Evolutionary conservation across 2,329 filamentous ascomycete species (phyloP), one percentile per base, ranked within the genome.

Genomic region (Sarocladium kiliense): DNA sequence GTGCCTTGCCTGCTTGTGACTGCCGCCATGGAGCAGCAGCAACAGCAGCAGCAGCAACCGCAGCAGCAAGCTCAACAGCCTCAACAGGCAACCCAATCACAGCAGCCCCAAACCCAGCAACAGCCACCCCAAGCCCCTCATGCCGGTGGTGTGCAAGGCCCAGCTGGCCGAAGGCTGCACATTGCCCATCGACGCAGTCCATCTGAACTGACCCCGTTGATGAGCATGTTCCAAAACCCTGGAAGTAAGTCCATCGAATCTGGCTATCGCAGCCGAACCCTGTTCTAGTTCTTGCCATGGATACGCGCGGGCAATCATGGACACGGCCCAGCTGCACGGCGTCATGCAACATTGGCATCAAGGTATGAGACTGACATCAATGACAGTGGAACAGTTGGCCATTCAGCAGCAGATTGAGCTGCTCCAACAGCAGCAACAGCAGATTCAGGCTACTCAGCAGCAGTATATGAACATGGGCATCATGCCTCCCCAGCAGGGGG

Each of bases 401-500:
- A 92, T 97, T 70, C 92, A 96, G 77, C 93, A 97, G 78, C 93
- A 97, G 76, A 97, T 97, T 68, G 93, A 97, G 75, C 82, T 95
- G 69, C 81, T 97, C 67, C 93, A 97, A 77, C 91, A 96, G 72
- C 94, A 97, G 72, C 94, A 97, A 71, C 92, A 97, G 73, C 92
- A 97, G 71, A 95, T 97, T 68, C 90, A 95, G 74, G 91, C 91
- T 64, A 94, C 91, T 61, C 91, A 97, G 68, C 92, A 97, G 75
- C 93, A 97, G 75, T 97, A 96, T 78, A 88, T 96, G 66, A 96
- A 94, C 72, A 92, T 97, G 89, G 91, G 91, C 71, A 91, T 97
- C 82, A 86, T 97, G 65, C 87, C 88, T 63, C 87, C 89, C 54
- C 88, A 89, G 66, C 93, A 97, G 75, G 63, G 71, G 61, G 78